phyloP scores from a whole-genome alignment of 2,329 filamentous ascomycete species.

The Corinectria fuckeliana region DNA sequence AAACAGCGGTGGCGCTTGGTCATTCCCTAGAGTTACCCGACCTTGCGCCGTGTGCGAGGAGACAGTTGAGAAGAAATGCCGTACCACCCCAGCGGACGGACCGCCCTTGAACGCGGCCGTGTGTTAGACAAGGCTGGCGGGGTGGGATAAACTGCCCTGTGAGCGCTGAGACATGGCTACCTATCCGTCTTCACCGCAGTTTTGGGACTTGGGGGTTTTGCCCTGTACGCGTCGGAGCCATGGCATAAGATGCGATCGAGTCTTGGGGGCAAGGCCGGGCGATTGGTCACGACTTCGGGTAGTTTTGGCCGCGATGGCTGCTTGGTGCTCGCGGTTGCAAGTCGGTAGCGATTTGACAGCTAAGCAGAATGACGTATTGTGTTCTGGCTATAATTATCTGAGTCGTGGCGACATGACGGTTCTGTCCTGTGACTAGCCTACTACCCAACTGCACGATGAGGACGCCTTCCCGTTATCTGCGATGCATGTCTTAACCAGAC shows the following conservation, averaged over 20 bases:
- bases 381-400: background rate
- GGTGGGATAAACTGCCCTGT: background rate
- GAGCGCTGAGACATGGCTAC: background rate
- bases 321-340: background rate
- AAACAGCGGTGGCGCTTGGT: constrained; percentile 26
- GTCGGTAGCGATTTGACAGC: background rate
- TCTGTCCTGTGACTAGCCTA: background rate
- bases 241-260: background rate
- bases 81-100: constrained; percentile 15
- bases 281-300: background rate
- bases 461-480: background rate
- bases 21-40: constrained; percentile 19
- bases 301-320: background rate
- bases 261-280: background rate
- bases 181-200: background rate
- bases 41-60: constrained; percentile 20
- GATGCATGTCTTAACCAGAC: background rate
- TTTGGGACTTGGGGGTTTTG: background rate
- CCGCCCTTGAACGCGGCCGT: background rate
- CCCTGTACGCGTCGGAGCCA: background rate
- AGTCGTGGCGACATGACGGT: background rate
- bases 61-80: constrained; percentile 20
- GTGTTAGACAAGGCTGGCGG: background rate
- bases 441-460: too few relatives aligned
- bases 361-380: background rate